Evolutionary conservation across 2,329 filamentous ascomycete genomes (phyloP), one percentile per base, ranked within the genome.

Genomic region (Lecanosticta acicola): DNA sequence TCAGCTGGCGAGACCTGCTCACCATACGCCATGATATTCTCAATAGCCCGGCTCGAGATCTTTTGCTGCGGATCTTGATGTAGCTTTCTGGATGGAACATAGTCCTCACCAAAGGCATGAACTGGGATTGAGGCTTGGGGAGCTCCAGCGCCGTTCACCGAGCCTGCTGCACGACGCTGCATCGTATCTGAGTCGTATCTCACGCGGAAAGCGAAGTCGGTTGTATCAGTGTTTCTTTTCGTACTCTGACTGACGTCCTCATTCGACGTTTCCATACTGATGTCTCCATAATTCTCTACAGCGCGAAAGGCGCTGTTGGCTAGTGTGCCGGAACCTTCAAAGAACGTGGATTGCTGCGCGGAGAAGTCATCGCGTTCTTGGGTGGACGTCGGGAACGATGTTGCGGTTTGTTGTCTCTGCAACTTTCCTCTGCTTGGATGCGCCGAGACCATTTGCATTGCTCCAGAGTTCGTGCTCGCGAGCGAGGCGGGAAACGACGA

Each of bases 401-500:
- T 19, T 13, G 46, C 39, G 11, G 29, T 45, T 16, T 26, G 41
- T 4, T 40, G 38, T n/a, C 40, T 46, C 20, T 14, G 14, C 32
- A 13, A 11, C 19, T 39, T 41, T 17, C 7, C 24, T 32, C 56
- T 39, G 39, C 46, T 52, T 32, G 50, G 51, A 21, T 48, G 48
- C 39, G 58, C 54, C 21, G 56, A 47, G 19, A 53, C 56, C 21
- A 45, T 33, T 13, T 44, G 48, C 32, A 48, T n/a, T 11, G 45
- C 41, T 8, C 39, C 48, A n/a, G 61, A 61, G 17, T 42, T 34
- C 18, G 50, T 50, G 46, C 56, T 61, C 11, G 59, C 68, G 33
- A 75, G 73, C 0, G 78, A 79, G 20, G 70, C 72, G 16, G 72
- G 73, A 26, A 76, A 66, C 3, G 77, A 81, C 43, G 71, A 71